phyloP scores from a whole-genome alignment of 495 filamentous ascomycete genomes.

The Aspergillus asperescens region DNA sequence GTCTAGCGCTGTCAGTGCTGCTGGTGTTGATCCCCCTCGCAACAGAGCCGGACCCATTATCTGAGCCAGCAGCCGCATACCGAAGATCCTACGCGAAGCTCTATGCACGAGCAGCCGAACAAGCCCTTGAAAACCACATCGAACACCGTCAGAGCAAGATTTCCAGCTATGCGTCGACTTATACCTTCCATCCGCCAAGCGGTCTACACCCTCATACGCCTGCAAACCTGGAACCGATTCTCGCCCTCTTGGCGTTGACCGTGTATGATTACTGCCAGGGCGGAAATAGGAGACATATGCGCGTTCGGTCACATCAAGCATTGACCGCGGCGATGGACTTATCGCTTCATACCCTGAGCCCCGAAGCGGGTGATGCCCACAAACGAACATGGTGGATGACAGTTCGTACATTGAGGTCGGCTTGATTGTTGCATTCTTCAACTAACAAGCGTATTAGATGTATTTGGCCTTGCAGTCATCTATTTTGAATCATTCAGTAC shows the following conservation, averaged over 20 bases:
- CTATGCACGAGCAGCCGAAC: slow-evolving; percentile 43
- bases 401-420: slow-evolving; percentile 14
- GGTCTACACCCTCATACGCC: slow-evolving; percentile 42
- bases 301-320: slow-evolving; percentile 41
- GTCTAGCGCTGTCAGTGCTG: slow-evolving; percentile 45
- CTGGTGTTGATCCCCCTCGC: slow-evolving; percentile 44
- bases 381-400: slow-evolving; percentile 48
- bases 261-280: slow-evolving; percentile 52
- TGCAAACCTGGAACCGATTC: slow-evolving; percentile 40
- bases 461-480: slow-evolving; percentile 41
- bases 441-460: slow-evolving; percentile 21
- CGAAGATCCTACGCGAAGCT: slow-evolving; percentile 46
- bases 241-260: slow-evolving; percentile 45
- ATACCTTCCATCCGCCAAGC: slow-evolving; percentile 26
- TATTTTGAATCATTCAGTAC: slow-evolving; percentile 18
- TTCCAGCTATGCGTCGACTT: background rate
- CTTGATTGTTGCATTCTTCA: background rate
- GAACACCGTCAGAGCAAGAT: slow-evolving; percentile 36
- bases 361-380: slow-evolving; percentile 35
- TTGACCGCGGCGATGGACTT: slow-evolving; percentile 40
- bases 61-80: slow-evolving; percentile 27
- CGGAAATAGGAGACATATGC: slow-evolving; percentile 47
- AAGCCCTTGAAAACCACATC: slow-evolving; percentile 42
- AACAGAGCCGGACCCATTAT: slow-evolving; percentile 29
- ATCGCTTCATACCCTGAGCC: slow-evolving; percentile 29